phyloP scores from a whole-genome alignment of 2,329 filamentous ascomycete species.

The Fusarium musae region DNA sequence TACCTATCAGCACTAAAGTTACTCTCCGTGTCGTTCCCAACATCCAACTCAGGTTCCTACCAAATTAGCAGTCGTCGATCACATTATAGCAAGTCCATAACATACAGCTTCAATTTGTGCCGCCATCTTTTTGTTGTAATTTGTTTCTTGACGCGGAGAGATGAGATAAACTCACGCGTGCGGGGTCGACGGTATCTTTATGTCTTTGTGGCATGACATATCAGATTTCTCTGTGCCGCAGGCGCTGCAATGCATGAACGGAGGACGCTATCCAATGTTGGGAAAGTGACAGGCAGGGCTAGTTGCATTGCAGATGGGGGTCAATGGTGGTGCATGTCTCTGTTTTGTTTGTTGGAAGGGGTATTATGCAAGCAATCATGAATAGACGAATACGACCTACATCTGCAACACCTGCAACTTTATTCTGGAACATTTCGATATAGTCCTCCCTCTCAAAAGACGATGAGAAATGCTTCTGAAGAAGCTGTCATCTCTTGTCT shows the following conservation, averaged over 20 bases:
- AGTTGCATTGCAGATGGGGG: neutral
- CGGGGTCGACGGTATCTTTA: conserved; percentile 9
- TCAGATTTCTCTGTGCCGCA: neutral
- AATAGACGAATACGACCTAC: neutral
- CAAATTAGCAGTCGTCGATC: neutral
- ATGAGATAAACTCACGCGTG: neutral
- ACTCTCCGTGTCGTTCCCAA: conserved; percentile 13
- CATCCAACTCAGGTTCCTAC: conserved; percentile 22
- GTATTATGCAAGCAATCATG: neutral
- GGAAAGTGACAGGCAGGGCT: conserved; percentile 1
- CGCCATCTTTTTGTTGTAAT: neutral
- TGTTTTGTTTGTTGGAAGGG: neutral
- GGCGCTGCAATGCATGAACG: neutral
- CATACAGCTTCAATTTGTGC: conserved; percentile 29
- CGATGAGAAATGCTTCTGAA: rapidly evolving
- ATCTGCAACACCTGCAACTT: rapidly evolving
- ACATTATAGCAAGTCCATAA: rapidly evolving
- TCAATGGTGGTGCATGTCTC: neutral
- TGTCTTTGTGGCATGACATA: neutral
- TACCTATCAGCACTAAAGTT: conserved; percentile 26
- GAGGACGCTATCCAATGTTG: neutral
- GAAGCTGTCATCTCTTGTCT: neutral
- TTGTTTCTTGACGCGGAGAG: no score
- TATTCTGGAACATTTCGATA: neutral
- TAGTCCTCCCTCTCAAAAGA: rapidly evolving